Percentiles rank a stretch among this genome's conserved stretches.
Conservation (phyloP, 805 yeast species). For the Nakazawaea wyomingensis region DNA sequence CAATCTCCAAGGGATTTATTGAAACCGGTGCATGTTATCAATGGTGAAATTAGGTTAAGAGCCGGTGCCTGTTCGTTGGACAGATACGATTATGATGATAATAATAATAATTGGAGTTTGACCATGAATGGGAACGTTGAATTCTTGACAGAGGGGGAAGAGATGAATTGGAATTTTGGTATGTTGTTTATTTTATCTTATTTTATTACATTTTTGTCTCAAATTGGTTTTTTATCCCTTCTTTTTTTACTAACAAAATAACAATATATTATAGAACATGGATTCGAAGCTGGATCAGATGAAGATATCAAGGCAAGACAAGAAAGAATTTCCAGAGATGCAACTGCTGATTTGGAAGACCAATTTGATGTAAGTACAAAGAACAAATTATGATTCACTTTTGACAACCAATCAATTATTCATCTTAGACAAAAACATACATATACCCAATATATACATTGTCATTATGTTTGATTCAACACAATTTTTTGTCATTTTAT, state of each 20-base stretch:
- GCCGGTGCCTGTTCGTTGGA: slow-evolving; percentile 88
- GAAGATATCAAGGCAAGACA: slow-evolving; percentile 68
- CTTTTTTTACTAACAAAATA: background rate
- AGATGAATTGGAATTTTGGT: slow-evolving; percentile 89
- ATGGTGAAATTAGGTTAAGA: slow-evolving; percentile 37
- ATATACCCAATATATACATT: too few relatives aligned
- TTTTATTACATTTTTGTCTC: background rate
- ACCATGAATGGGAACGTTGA: slow-evolving; percentile 68
- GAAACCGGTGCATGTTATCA: slow-evolving; percentile 38
- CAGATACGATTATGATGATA: slow-evolving; percentile 39
- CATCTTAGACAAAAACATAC: too few relatives aligned
- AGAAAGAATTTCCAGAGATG: slow-evolving; percentile 19
- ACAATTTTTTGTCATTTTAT: too few relatives aligned
- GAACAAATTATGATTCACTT: background rate
- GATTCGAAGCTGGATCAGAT: slow-evolving; percentile 84
- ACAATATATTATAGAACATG: slow-evolving; percentile 23
- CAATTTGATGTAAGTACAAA: slow-evolving; percentile 13
- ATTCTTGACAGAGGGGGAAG: slow-evolving; percentile 74
- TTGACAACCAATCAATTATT: too few relatives aligned
- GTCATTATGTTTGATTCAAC: too few relatives aligned
- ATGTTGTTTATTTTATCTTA: slow-evolving; percentile 17
- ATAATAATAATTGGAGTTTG: slow-evolving; percentile 47
- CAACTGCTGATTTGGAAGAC: slow-evolving; percentile 18
- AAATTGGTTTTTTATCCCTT: too few relatives aligned
- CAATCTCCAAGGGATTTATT: slow-evolving; percentile 45